These are phyloP conservation scores for Nakazawaea anatomiae DNA, from an alignment of 805 yeast genomes.

Conservation along the genomic window DNA sequence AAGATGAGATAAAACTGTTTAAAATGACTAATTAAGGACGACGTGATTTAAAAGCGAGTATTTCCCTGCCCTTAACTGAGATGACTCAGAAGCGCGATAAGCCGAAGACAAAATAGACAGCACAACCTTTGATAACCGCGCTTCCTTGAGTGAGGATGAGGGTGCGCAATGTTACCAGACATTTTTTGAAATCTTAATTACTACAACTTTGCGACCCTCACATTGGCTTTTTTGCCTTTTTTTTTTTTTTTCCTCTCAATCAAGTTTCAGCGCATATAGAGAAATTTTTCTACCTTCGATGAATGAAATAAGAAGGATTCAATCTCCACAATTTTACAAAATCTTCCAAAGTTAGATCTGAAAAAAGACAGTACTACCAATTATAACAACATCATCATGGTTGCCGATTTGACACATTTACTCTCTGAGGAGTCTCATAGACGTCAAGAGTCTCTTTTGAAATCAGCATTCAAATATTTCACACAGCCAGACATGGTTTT, in stretches of 20 bases:
- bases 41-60: too few species aligned
- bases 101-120: not conserved
- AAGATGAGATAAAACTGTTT: too few species aligned
- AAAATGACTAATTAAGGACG: too few species aligned
- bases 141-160: too few species aligned
- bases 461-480: conserved; percentile 76
- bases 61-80: too few species aligned
- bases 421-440: conserved; percentile 73
- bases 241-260: not conserved
- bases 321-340: not conserved
- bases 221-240: not conserved
- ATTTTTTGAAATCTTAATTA: too few species aligned
- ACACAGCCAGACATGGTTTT: conserved; percentile 73
- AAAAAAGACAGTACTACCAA: too few species aligned
- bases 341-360: too few species aligned
- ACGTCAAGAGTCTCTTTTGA: conserved; percentile 75
- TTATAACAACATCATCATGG: not conserved
- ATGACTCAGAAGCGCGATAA: not conserved
- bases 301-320: not conserved
- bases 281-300: not conserved
- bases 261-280: not conserved
- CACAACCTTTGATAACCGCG: conserved; percentile 4
- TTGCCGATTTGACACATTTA: conserved; percentile 58
- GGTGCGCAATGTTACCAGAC: not conserved
- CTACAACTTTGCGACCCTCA: not conserved